phyloP scores from a whole-genome alignment of 176 grass and related monocot genomes.

The Carex pumila region DNA sequence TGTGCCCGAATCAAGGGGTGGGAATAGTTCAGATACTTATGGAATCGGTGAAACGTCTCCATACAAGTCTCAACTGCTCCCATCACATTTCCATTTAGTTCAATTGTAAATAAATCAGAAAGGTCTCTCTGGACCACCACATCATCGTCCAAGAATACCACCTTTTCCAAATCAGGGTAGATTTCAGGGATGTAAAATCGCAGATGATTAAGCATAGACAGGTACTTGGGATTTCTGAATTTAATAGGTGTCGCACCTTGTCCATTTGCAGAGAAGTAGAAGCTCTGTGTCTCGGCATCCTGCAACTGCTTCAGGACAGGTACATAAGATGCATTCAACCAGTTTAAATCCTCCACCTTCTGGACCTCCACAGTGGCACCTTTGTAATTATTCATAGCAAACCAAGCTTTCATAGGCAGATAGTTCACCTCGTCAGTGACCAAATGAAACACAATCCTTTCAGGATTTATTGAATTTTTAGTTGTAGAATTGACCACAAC shows the following conservation, averaged over 20 bases:
- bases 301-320: conserved; percentile 95
- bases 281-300: conserved; percentile 83
- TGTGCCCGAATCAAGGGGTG: conserved; percentile 89
- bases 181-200: conserved; percentile 98
- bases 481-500: conserved; percentile 84
- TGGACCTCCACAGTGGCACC: conserved; percentile 82
- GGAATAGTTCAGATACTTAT: conserved; percentile 97
- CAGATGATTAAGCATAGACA: conserved; percentile 96
- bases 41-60: conserved; percentile 99
- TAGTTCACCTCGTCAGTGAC: conserved; percentile 96
- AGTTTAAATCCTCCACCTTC: conserved; percentile 85
- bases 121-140: conserved; percentile 85
- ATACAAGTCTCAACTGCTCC: conserved; percentile 98
- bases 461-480: conserved; percentile 65
- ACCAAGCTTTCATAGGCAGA: conserved; percentile 89
- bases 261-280: conserved; percentile 88
- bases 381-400: conserved; percentile 67
- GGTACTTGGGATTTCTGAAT: conserved; percentile 96
- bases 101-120: conserved; percentile 62
- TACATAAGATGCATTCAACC: conserved; percentile 92
- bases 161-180: conserved; percentile 76
- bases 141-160: conserved; percentile 98
- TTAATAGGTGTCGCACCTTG: conserved; percentile 66
- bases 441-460: conserved; percentile 85
- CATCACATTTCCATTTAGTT: conserved; percentile 95